Evolutionary conservation across 305 asterid species (phyloP).

Genomic region (Fraxinus angustifolia): DNA sequence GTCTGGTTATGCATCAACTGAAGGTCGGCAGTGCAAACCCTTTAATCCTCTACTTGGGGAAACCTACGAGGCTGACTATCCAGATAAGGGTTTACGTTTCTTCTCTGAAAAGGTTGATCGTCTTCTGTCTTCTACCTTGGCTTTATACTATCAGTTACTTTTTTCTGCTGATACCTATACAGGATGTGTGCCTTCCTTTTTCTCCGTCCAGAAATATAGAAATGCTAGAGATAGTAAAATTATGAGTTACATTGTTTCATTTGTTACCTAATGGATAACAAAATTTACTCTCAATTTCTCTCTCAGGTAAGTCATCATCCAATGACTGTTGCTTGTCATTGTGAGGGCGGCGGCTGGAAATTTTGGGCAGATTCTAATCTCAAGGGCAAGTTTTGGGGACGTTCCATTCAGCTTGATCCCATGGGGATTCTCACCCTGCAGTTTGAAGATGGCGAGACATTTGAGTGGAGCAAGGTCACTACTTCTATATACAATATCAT

Average conservation of each 20-base stretch:
- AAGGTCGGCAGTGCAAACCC: constrained; percentile 96
- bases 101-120: constrained; percentile 81
- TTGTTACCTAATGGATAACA: background rate
- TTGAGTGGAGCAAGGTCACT: constrained; percentile 98
- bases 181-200: constrained; percentile 7
- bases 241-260: background rate
- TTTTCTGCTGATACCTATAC: background rate
- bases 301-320: constrained; percentile 98
- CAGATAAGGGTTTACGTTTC: constrained; percentile 83
- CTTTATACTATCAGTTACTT: background rate
- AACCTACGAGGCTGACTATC: constrained; percentile 97
- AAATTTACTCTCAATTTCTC: background rate
- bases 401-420: constrained; percentile 97
- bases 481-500: constrained; percentile 92
- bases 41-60: constrained; percentile 99
- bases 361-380: constrained; percentile 99
- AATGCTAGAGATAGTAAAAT: background rate
- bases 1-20: constrained; percentile 96
- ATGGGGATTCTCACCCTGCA: constrained; percentile 82
- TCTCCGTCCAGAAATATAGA: background rate
- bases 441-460: constrained; percentile 93
- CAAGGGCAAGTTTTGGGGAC: constrained; percentile 98
- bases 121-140: constrained; percentile 11
- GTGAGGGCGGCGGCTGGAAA: constrained; percentile 95
- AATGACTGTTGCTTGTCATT: constrained; percentile 94